phyloP scores from a whole-genome alignment of 2,329 filamentous ascomycete species.

The Cladophialophora yegresii region DNA sequence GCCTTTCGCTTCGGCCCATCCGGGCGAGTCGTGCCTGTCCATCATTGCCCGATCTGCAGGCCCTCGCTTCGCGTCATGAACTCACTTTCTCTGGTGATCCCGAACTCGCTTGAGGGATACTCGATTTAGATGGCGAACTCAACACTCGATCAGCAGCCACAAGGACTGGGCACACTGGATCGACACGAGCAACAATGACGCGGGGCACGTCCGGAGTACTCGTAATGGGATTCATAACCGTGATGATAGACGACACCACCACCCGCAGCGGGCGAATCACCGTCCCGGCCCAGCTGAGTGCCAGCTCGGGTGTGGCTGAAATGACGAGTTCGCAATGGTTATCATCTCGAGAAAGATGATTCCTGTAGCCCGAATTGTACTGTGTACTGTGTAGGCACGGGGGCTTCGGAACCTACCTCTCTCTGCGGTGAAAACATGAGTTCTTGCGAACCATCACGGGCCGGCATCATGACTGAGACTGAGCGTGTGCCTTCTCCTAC shows the following conservation, averaged over 20 bases:
- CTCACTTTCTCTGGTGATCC: background rate
- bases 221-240: background rate
- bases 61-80: background rate
- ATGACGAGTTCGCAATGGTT: background rate
- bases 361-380: background rate
- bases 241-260: background rate
- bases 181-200: background rate
- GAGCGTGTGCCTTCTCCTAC: background rate
- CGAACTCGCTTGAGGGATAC: background rate
- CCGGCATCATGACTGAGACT: background rate
- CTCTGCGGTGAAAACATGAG: background rate
- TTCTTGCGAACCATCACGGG: background rate
- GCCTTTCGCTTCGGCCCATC: conserved; percentile 6
- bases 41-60: background rate
- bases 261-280: background rate
- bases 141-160: background rate
- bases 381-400: too few relatives aligned
- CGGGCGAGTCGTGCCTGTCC: background rate
- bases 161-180: background rate
- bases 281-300: background rate
- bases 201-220: background rate
- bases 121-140: background rate
- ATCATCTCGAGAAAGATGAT: background rate
- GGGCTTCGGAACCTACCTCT: too few relatives aligned
- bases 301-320: background rate